Percentiles rank a stretch among this genome's conserved stretches.
Evolutionary conservation across 768 basidiomycete genomes (phyloP).

Genomic region (Hydnum rufescens): DNA sequence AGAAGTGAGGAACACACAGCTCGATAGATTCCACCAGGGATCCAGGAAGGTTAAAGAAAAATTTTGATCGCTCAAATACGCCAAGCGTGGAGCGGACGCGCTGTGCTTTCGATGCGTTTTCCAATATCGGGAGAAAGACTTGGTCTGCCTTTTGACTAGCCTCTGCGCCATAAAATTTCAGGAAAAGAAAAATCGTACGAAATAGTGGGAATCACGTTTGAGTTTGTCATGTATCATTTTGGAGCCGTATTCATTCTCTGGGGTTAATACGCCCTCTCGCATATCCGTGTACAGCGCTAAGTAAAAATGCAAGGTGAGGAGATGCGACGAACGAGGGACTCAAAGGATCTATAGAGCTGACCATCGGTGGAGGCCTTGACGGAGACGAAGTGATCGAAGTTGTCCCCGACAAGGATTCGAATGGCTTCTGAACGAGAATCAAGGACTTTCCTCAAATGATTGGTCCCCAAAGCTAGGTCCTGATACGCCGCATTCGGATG

Average conservation of each 20-base stretch:
- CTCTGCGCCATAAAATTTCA: constrained; percentile 26
- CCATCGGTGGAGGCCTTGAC: constrained; percentile 96
- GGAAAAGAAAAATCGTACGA: not conserved
- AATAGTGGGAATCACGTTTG: constrained; percentile 37
- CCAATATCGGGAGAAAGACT: constrained; percentile 87
- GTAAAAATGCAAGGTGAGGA: not conserved
- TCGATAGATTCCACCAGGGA: constrained; percentile 77
- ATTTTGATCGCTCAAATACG: constrained; percentile 91
- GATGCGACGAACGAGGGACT: not conserved
- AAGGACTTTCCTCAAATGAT: constrained; percentile 54
- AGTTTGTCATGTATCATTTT: constrained; percentile 64
- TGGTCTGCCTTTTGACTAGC: constrained; percentile 87
- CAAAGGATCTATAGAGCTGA: constrained; percentile 16
- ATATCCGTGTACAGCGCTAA: constrained; percentile 80
- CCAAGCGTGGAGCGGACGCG: constrained; percentile 82
- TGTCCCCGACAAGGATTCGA: constrained; percentile 84
- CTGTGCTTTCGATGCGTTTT: constrained; percentile 86
- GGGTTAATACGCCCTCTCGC: constrained; percentile 68
- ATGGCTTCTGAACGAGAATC: constrained; percentile 91
- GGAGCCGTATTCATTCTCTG: constrained; percentile 63
- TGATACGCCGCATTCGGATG: constrained; percentile 93
- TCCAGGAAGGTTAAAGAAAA: constrained; percentile 95
- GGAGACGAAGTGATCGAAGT: constrained; percentile 93
- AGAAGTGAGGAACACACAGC: no score
- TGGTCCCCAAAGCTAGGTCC: constrained; percentile 64